Evolutionary conservation across 305 asterid species (phyloP).

Genomic region (Fraxinus sp.): DNA sequence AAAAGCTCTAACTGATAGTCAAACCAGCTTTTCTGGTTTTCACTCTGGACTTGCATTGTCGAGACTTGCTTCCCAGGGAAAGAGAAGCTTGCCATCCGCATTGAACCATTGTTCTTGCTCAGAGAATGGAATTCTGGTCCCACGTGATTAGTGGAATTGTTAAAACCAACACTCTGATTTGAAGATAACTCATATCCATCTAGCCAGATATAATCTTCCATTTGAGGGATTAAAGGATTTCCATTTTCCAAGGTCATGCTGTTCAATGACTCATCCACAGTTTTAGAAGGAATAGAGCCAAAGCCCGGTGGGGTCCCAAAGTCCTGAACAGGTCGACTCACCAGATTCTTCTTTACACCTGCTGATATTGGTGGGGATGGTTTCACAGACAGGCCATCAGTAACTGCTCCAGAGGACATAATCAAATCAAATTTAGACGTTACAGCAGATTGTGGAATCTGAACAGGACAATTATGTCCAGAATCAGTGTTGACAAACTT

Average conservation of each 20-base stretch:
- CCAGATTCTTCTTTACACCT: slow-evolving; percentile 77
- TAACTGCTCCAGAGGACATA: slow-evolving; percentile 41
- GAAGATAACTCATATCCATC: slow-evolving; percentile 65
- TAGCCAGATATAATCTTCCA: slow-evolving; percentile 88
- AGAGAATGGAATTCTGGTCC: slow-evolving; percentile 41
- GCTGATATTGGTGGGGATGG: slow-evolving; percentile 45
- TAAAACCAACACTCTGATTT: slow-evolving; percentile 49
- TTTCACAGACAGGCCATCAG: slow-evolving; percentile 39
- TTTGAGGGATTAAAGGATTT: slow-evolving; percentile 36
- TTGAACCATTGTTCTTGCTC: slow-evolving; percentile 45
- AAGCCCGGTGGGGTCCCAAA: slow-evolving; percentile 96
- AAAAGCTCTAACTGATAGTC: slow-evolving; percentile 55
- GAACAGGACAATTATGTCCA: slow-evolving; percentile 40
- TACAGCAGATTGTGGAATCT: slow-evolving; percentile 42
- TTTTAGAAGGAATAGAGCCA: slow-evolving; percentile 69
- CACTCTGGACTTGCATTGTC: slow-evolving; percentile 44
- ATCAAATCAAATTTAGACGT: slow-evolving; percentile 52
- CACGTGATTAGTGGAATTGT: slow-evolving; percentile 44
- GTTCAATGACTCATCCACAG: slow-evolving; percentile 50
- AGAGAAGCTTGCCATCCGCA: slow-evolving; percentile 55
- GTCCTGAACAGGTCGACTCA: slow-evolving; percentile 76
- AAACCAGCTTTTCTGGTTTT: slow-evolving; percentile 54
- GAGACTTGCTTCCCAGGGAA: slow-evolving; percentile 85
- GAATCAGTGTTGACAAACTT: slow-evolving; percentile 36
- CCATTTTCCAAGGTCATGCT: slow-evolving; percentile 46